Base-by-base conservation (phyloP, 169 alveolate genomes). In the Plasmodium malariae region DNA sequence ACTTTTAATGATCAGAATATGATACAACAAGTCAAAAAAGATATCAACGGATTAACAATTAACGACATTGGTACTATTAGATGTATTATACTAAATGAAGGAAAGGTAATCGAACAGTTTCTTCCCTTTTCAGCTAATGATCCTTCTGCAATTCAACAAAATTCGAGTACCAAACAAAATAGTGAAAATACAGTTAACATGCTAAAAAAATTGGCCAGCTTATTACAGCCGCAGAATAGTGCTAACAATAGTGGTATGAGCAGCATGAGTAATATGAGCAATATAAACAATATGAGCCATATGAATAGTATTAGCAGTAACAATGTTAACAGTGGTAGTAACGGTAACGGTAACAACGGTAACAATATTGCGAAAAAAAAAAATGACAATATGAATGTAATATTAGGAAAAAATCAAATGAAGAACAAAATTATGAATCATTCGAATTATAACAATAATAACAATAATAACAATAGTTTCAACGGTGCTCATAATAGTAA, bases 21-120 rank as follows among this genome's bases (percentile, higher is more conserved):
- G 91, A 83, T 83, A 49, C 91, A 83, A 71, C 91, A 83, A 30
- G 85, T 83, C 40, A 83, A 62, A 37, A 83, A 83, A 68, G 91
- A 83, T 72, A 83, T 83, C 12, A 83, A 83, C 30, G 91, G 91
- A n/a, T 54, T 83, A 45, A 83, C 91, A 28, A 83, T 83, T 51
- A 69, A 69, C 24, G 85, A 83, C 43, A 69, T 83, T 45, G 91
- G 91, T 40, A 83, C 91, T 55, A 69, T 83, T 67, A 65, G 91
- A 51, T 83, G 91, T 37, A 83, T 83, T 67, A 55, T 67, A 68
- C 21, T 83, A 24, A 83, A 83, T 83, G 91, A 83, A 59, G 91
- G 91, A 2, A 83, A 83, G 40, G 60, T 45, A 19, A 60, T 83
- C 9, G 91, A 83, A 17, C 91, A 83, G 17, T 83, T 83, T 83